Evolutionary conservation across 306 rosid species (phyloP), one percentile per base, ranked within the genome.

Genomic region (Canavalia ensiformis): DNA sequence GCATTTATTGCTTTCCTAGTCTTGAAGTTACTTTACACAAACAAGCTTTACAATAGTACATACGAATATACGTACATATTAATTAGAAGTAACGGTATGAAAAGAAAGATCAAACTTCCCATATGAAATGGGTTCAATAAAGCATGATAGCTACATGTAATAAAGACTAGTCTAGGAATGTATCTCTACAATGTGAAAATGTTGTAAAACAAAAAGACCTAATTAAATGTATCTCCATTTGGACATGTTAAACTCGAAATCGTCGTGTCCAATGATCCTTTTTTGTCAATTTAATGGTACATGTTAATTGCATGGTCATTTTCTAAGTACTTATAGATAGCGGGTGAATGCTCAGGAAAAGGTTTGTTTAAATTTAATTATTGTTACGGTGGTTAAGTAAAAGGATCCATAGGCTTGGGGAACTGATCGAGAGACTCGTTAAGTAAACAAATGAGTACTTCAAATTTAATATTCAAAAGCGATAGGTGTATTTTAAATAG

Each of bases 241-340:
- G 25, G 67, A 60, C n/a, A 34, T 60, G 7, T 60, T 35, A 33
- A 7, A 60, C 41, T 59, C 4, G 12, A 4, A 37, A 37, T 13
- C 5, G 5, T 4, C 7, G 29, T 63, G 68, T 63, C 30, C 47
- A 37, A 63, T 13, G 31, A 63, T 63, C 29, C 3, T 13, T 63
- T 57, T 9, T 2, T 37, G 69, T 63, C 47, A 63, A 12, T 37
- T 57, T 35, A 35, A 37, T 37, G 28, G 47, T 37, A 13, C 10
- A 37, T 0, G 30, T 63, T 63, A 63, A 37, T 63, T 63, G 45
- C 4, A 62, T 63, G 69, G 69, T 63, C 69, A 37, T 63, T 63
- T 63, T 63, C 69, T 12, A 13, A 63, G 45, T 63, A 63, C 68
- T 34, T 34, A 35, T 33, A 60, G 10, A 31, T 33, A 31, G 67